phyloP scores from a whole-genome alignment of 2,329 filamentous ascomycete genomes.

The Neofusicoccum ribis region DNA sequence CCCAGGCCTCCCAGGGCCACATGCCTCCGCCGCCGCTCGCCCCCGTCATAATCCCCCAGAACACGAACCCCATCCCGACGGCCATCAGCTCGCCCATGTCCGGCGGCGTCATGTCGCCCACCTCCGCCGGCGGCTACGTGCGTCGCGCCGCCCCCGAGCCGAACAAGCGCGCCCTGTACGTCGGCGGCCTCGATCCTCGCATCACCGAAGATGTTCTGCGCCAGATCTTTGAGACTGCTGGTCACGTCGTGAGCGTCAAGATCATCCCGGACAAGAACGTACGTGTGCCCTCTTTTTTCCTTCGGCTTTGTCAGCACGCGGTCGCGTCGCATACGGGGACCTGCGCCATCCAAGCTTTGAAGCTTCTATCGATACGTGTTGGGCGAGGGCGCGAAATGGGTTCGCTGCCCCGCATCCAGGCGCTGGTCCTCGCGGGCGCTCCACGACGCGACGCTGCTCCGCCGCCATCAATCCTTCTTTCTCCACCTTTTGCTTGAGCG shows the following conservation, averaged over 20 bases:
- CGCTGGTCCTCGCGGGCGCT: not conserved
- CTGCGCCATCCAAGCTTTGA: conserved; percentile 15
- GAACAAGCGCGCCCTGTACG: conserved; percentile 96
- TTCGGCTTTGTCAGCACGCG: conserved; percentile 12
- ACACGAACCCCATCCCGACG: conserved; percentile 92
- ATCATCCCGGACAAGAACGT: conserved; percentile 99
- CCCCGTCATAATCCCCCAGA: conserved; percentile 83
- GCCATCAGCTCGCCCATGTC: conserved; percentile 88
- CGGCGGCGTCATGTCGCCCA: conserved; percentile 78
- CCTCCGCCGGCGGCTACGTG: conserved; percentile 75
- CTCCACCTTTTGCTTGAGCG: not conserved
- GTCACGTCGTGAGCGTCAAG: conserved; percentile 97
- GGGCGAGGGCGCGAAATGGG: not conserved
- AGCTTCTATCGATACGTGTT: conserved; percentile 6
- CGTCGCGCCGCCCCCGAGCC: conserved; percentile 94
- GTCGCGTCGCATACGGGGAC: conserved; percentile 17
- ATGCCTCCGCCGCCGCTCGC: conserved; percentile 90
- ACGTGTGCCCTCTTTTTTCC: conserved; percentile 47
- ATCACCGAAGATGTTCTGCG: conserved; percentile 95
- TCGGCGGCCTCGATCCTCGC: conserved; percentile 89
- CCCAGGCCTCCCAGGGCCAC: conserved; percentile 68
- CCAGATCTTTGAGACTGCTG: conserved; percentile 98
- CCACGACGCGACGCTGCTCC: not conserved
- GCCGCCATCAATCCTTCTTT: not conserved
- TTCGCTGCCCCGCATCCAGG: not conserved